These are phyloP conservation scores for Annulohypoxylon bovei DNA, from an alignment of 495 filamentous ascomycete species.

Conservation along the genomic window DNA sequence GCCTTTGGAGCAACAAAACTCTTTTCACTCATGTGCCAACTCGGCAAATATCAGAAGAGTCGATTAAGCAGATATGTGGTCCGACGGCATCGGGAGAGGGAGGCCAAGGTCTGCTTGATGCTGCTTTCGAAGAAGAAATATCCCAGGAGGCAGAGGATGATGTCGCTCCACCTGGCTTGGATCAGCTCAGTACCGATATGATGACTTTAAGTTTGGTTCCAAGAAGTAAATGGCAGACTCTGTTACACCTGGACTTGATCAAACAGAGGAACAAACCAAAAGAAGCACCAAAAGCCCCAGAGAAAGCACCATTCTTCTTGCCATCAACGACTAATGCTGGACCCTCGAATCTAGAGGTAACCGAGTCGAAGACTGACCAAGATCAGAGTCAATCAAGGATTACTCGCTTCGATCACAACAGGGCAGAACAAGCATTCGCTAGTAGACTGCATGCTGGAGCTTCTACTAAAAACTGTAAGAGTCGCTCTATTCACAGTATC, in stretches of 20 bases:
- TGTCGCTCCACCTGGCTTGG: slow-evolving; percentile 62
- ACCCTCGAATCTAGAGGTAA: slow-evolving; percentile 36
- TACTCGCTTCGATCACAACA: slow-evolving; percentile 51
- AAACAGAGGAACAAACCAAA: slow-evolving; percentile 93
- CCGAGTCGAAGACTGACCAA: slow-evolving; percentile 25
- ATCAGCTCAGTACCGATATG: slow-evolving; percentile 82
- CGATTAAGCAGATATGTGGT: slow-evolving; percentile 68
- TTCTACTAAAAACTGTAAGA: slow-evolving; percentile 61
- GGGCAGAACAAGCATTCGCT: slow-evolving; percentile 66
- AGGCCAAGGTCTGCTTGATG: slow-evolving; percentile 70
- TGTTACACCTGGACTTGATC: slow-evolving; percentile 90
- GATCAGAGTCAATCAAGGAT: slow-evolving; percentile 49
- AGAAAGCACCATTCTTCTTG: slow-evolving; percentile 97
- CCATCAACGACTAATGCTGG: slow-evolving; percentile 68
- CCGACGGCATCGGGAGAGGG: slow-evolving; percentile 88
- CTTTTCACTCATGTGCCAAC: slow-evolving; percentile 89
- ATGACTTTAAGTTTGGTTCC: slow-evolving; percentile 90
- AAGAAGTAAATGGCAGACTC: slow-evolving; percentile 89
- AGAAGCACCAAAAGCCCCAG: slow-evolving; percentile 87
- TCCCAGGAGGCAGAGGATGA: slow-evolving; percentile 56
- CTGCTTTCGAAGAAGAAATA: slow-evolving; percentile 68
- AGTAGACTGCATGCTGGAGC: slow-evolving; percentile 63
- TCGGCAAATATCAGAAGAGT: slow-evolving; percentile 77
- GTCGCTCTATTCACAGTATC: slow-evolving; percentile 23
- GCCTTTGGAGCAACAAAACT: slow-evolving; percentile 92